These are phyloP conservation scores for Pseudogymnoascus sp. DNA, from an alignment of 2,329 filamentous ascomycete species.

Conservation along the genomic window DNA sequence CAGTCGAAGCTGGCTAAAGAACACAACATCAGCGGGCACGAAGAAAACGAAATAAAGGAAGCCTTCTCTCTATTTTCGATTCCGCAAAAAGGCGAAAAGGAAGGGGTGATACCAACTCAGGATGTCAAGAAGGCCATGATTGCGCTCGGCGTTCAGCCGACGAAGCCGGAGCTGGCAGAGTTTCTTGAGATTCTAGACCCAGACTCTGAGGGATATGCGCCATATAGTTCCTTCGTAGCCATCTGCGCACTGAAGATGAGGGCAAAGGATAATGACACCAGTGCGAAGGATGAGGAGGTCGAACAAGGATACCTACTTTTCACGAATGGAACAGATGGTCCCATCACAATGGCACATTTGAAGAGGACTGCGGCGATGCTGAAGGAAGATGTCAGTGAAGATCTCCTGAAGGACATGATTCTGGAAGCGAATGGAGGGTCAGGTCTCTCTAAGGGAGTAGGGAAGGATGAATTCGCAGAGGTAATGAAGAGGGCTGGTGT, in stretches of 20 bases:
- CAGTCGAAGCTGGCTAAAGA: conserved; percentile 88
- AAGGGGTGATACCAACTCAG: conserved; percentile 58
- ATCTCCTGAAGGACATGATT: conserved; percentile 86
- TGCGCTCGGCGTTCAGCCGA: conserved; percentile 70
- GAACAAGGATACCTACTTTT: conserved; percentile 79
- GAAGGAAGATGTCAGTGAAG: conserved; percentile 77
- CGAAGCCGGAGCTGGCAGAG: conserved; percentile 60
- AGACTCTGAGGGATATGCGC: conserved; percentile 66
- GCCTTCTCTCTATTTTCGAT: conserved; percentile 73
- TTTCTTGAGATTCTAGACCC: conserved; percentile 80
- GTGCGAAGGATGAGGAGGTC: conserved; percentile 58
- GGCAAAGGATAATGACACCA: conserved; percentile 43
- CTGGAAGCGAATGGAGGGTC: conserved; percentile 82
- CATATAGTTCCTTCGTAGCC: conserved; percentile 75
- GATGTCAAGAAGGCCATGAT: conserved; percentile 46
- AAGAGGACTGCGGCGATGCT: conserved; percentile 70
- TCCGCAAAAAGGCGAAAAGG: conserved; percentile 62
- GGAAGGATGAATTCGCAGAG: conserved; percentile 41
- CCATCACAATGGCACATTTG: conserved; percentile 76
- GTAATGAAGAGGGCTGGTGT: conserved; percentile 28
- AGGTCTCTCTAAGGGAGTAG: conserved; percentile 63
- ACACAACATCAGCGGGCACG: conserved; percentile 72
- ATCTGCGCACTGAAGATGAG: conserved; percentile 83
- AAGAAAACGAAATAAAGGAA: conserved; percentile 86
- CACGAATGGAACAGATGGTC: conserved; percentile 48